Evolutionary conservation across 495 filamentous ascomycete genomes (phyloP), one percentile per base, ranked within the genome.

Genomic region (Cercophora sp.): DNA sequence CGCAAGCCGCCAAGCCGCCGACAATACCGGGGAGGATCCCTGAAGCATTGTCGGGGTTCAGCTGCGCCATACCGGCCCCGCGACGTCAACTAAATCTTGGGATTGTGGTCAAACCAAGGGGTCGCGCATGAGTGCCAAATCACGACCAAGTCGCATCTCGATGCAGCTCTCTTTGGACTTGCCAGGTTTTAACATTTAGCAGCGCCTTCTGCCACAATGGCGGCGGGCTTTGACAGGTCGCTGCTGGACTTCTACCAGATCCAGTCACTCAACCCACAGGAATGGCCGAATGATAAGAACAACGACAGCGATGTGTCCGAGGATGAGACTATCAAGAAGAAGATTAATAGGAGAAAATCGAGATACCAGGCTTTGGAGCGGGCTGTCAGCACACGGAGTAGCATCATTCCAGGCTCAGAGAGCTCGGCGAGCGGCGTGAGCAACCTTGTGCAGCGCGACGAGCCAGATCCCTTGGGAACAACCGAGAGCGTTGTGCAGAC

Each of bases 241-340:
- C 81, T 98, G 36, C 82, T 91, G 40, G 89, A 88, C 48, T 86
- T 96, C 72, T 98, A 97, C 73, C 88, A 91, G 63, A 79, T 98
- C 22, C 76, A 83, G 5, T 86, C 81, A 15, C 79, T 87, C 27
- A 92, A 81, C 63, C 94, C 91, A 13, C 76, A 82, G n/a, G 75
- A 85, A 69, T 97, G 91, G 91, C 91, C 94, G 0, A 74, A 82
- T 16, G 86, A 91, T 60, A 85, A 91, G 60, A 84, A 91, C 56
- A 75, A 83, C 29, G 69, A 70, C 47, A 81, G 77, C 59, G 86
- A 91, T 67, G 74, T 71, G 18, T 84, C 81, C 0, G 87, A 89
- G 32, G 83, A 85, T 51, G 84, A 85, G 37, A 73, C 71, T 6
- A 56, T 65, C 3, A 68, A 78, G 58, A 71, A 74, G 45, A 70